phyloP scores from a whole-genome alignment of 2,329 filamentous ascomycete genomes.

The Diaporthe aspalathi region DNA sequence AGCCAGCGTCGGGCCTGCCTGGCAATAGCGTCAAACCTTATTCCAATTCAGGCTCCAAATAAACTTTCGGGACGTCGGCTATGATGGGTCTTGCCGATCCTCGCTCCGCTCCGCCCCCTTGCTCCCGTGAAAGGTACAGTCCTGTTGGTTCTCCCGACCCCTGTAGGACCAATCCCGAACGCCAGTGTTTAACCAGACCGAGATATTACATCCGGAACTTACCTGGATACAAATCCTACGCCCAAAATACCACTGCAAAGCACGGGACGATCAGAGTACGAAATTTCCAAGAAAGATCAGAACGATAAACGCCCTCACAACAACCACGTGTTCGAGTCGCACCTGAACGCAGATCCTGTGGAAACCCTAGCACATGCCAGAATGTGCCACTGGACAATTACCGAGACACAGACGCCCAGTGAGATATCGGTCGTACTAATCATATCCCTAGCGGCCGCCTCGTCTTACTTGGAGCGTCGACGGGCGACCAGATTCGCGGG shows the following conservation, averaged over 20 bases:
- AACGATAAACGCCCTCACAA: too few relatives aligned
- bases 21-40: not conserved
- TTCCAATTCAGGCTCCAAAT: not conserved
- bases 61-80: conserved; percentile 11
- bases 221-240: too few relatives aligned
- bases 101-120: not conserved
- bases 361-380: not conserved
- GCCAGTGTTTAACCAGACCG: not conserved
- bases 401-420: not conserved
- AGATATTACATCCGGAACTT: too few relatives aligned
- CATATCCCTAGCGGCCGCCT: not conserved
- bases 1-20: not conserved
- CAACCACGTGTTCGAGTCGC: not conserved
- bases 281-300: too few relatives aligned
- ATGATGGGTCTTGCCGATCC: conserved; percentile 10
- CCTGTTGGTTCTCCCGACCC: conserved; percentile 3
- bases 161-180: not conserved
- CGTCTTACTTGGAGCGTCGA: not conserved
- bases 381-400: not conserved
- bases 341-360: not conserved
- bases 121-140: not conserved
- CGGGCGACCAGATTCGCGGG: not conserved
- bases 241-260: too few relatives aligned
- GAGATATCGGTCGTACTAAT: not conserved
- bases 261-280: too few relatives aligned